phyloP scores from a whole-genome alignment of 305 asterid species.

The Fraxinus angustifolia region DNA sequence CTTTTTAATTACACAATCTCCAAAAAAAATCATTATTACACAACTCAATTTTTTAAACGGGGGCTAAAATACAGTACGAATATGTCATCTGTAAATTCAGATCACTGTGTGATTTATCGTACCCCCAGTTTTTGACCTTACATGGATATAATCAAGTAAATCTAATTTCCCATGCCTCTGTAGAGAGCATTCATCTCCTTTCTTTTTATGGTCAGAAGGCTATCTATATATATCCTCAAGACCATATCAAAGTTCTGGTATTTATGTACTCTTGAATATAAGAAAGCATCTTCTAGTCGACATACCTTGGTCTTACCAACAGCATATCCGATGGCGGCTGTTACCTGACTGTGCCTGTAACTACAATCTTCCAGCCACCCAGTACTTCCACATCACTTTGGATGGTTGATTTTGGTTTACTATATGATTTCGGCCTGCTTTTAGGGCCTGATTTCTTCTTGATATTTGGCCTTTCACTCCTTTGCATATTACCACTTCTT shows the following conservation, averaged over 20 bases:
- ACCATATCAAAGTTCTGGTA: neutral
- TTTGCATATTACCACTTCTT: neutral
- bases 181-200: neutral
- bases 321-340: neutral
- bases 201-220: neutral
- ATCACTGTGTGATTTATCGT: neutral
- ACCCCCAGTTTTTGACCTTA: neutral
- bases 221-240: neutral
- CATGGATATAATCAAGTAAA: neutral
- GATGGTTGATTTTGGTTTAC: neutral
- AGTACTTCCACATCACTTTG: neutral
- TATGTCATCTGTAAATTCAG: neutral
- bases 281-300: neutral
- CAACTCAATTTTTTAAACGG: neutral
- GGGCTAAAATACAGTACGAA: neutral
- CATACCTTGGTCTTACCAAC: neutral
- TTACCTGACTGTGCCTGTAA: neutral
- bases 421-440: neutral
- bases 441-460: neutral
- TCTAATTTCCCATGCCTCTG: neutral
- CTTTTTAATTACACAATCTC: neutral
- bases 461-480: neutral
- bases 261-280: conserved; percentile 2
- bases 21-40: neutral
- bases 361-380: neutral